Conservation (phyloP, 2,329 filamentous ascomycete species). For the Raffaelea ambrosiae region DNA sequence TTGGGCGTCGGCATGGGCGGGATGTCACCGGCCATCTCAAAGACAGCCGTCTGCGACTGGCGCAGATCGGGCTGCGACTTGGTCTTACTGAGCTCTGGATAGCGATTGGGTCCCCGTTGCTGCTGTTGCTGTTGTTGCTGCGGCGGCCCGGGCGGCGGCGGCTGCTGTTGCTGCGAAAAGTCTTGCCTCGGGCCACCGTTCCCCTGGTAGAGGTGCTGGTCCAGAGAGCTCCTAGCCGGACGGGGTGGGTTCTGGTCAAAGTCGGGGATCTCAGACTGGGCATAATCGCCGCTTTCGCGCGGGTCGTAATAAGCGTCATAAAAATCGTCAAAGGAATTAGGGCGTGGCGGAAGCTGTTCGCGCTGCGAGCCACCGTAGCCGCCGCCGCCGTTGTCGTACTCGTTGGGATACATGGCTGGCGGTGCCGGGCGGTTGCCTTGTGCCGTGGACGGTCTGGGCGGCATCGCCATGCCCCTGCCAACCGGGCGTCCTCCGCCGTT, state of each 20-base stretch:
- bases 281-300: constrained; percentile 20
- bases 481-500: constrained; percentile 20
- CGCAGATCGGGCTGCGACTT: constrained; percentile 61
- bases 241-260: neutral
- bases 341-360: constrained; percentile 23
- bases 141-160: constrained; percentile 2
- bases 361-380: constrained; percentile 19
- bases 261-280: constrained; percentile 14
- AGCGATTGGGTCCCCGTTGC: constrained; percentile 42
- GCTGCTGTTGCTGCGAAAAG: neutral
- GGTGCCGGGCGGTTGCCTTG: constrained; percentile 43
- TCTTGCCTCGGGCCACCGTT: constrained; percentile 18
- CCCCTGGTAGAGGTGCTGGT: constrained; percentile 32
- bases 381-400: constrained; percentile 4
- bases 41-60: constrained; percentile 56
- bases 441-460: constrained; percentile 47
- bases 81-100: constrained; percentile 47
- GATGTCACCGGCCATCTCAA: constrained; percentile 63
- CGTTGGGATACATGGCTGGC: constrained; percentile 35
- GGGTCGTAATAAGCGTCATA: constrained; percentile 47
- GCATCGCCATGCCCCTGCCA: constrained; percentile 14
- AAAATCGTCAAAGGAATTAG: constrained; percentile 38
- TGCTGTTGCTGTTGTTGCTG: constrained; percentile 23
- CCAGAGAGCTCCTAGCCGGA: constrained; percentile 28
- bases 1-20: constrained; percentile 34